Evolutionary conservation across 805 yeast genomes (phyloP), one percentile per base, ranked within the genome.

Genomic region (Saturnispora sanitii): DNA sequence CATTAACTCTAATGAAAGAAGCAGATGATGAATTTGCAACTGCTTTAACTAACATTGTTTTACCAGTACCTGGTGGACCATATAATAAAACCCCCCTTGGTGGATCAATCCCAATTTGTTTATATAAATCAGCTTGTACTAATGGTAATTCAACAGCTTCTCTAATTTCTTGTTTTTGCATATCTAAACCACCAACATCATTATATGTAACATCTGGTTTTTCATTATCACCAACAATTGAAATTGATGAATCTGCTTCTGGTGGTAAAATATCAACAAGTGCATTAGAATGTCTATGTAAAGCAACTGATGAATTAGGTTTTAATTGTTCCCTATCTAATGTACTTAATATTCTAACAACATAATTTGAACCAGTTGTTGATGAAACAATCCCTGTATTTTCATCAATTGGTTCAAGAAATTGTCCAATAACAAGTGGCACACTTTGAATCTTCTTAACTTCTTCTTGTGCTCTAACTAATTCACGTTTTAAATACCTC

Each of bases 1-100:
- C 98, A 53, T 86, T 92, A 23, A 92, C 95, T 61, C 97, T 83
- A 52, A 92, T 92, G 55, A 92, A 92, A 4, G 96, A 73, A 2
- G 98, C 98, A 1, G 95, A 84, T 3, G 97, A 82, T 43, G 90
- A 79, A 64, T 92, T 90, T 11, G 99, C 99, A 35, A 92, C 99
- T 0, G 99, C 98, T 64, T 92, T 92, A 37, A 92, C 99, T 58
- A 92, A 73, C 97, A 92, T 88, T 18, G 99, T 92, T 63, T 92
- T 92, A 55, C 99, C 99, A 1, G 98, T 92, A 60, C 99, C 99
- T 36, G 99, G 99, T 9, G 98, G 97, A n/a, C 99, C 99, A 64
- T 92, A 92, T 46, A 92, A 69, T 51, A 92, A 66, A 23, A 92
- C 98, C 54, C 99, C 99, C 51, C 97, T 79, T 48, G 99, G 99